Evolutionary conservation across 495 filamentous ascomycete genomes (phyloP), one percentile per base, ranked within the genome.

Genomic region (Penicillium longicatenatum): DNA sequence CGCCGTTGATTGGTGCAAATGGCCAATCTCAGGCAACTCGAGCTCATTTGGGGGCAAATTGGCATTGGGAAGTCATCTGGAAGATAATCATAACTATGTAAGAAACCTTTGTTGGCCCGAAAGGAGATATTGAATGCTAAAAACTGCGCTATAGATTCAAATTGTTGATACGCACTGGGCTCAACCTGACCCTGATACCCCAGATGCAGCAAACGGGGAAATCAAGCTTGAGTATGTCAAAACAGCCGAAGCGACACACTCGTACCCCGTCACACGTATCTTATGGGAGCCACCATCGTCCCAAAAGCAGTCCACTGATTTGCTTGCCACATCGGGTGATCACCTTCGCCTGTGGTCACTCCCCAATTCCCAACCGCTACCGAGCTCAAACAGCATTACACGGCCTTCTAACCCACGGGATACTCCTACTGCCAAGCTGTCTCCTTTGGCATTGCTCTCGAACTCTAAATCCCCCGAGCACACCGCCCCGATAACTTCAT

Each of bases 1-100:
- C 72, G 93, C 95, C 9, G 90, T 95, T 60, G 95, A 99, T 77
- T 99, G 95, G 95, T 99, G 94, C 73, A 98, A 98, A 75, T 99
- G 95, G 95, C 83, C 88, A n/a, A 85, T 93, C 2, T 83, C 87
- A 37, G 84, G 83, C 30, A 86, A 67, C 26, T 72, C 71, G 6
- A 75, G 86, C 50, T 83, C 87, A 41, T 91, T 90, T 52, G 86
- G 84, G 10, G 94, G 94, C 21, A 98, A 97, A 67, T 82, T 99
- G 62, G 94, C 94, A 4, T 79, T 98, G 46, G 94, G 93, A 55
- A 98, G 95, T 77, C 98, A 97, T 65, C 72, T 97, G 50, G 94
- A 99, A 75, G 94, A 99, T 72, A 92, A 91, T 10, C 95, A 98
- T 68, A 99, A 99, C 64, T 98, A 91, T 78, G 93, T 96, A 79